Evolutionary conservation across 2,329 filamentous ascomycete genomes (phyloP).

Genomic region (Ophiostoma sp.): DNA sequence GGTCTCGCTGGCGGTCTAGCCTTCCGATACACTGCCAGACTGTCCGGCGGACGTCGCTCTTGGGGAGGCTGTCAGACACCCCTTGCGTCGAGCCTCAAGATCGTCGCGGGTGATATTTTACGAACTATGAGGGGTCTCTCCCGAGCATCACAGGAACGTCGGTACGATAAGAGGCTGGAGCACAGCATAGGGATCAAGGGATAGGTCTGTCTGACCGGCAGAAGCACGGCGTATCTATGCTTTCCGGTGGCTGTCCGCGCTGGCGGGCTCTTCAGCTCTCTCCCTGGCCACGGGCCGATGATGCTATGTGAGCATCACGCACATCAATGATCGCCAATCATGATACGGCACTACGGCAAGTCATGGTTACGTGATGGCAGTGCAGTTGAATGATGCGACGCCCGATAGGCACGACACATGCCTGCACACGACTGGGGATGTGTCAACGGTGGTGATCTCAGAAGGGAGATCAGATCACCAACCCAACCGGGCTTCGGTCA

Average conservation of each 20-base stretch:
- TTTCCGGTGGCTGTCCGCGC: background rate
- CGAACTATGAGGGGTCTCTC: background rate
- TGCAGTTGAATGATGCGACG: background rate
- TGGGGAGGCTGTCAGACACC: background rate
- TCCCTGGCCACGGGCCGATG: background rate
- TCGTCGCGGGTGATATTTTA: background rate
- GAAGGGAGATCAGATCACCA: background rate
- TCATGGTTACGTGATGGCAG: background rate
- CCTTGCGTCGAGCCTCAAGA: slow-evolving; percentile 1
- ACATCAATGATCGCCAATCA: background rate
- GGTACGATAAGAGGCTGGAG: background rate
- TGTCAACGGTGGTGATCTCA: background rate
- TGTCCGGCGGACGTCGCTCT: too few relatives aligned
- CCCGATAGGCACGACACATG: background rate
- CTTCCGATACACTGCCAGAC: too few relatives aligned
- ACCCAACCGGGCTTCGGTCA: background rate
- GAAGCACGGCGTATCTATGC: background rate
- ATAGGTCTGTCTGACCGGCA: background rate
- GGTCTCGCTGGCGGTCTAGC: background rate
- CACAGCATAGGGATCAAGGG: background rate
- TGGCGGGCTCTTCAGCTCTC: background rate
- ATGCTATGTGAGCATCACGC: background rate
- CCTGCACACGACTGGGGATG: background rate
- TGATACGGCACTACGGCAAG: background rate
- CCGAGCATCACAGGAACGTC: background rate